These are phyloP conservation scores for Cenchrus americanus DNA, from an alignment of 176 grass and related monocot species.

Conservation along the genomic window DNA sequence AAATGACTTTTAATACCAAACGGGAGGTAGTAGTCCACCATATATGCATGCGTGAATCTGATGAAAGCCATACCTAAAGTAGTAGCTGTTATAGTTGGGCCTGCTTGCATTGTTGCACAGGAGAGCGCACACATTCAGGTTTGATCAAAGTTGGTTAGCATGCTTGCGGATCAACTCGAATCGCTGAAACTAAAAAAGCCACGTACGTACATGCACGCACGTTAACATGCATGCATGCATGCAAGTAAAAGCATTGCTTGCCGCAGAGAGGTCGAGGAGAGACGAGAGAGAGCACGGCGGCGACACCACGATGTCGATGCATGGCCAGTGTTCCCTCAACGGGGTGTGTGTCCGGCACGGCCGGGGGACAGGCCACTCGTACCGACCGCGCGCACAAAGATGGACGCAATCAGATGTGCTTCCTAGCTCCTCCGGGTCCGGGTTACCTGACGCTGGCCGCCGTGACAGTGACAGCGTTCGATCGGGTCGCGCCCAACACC, in stretches of 20 bases:
- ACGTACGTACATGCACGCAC: not conserved
- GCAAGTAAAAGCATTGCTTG: not conserved
- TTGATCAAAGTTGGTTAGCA: slow-evolving; percentile 29
- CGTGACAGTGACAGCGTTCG: not conserved
- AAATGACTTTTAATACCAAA: no score
- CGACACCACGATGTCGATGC: not conserved
- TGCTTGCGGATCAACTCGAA: not conserved
- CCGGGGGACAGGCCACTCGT: not conserved
- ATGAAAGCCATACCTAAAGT: no score
- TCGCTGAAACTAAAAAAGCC: not conserved
- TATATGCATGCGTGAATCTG: no score
- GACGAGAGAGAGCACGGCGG: not conserved
- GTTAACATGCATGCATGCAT: slow-evolving; percentile 26
- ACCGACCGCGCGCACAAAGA: no score
- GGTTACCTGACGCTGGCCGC: no score
- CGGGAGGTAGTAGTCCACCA: no score
- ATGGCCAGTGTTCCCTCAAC: slow-evolving; percentile 29
- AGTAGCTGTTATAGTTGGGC: not conserved
- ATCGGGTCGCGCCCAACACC: slow-evolving; percentile 19
- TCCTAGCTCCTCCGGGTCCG: not conserved
- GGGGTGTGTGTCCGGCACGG: not conserved
- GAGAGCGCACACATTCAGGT: not conserved
- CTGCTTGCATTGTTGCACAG: not conserved
- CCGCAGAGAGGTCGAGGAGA: not conserved
- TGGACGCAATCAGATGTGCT: slow-evolving; percentile 1